Percentiles rank a stretch among this genome's conserved stretches.
phyloP scores from a whole-genome alignment of 495 filamentous ascomycete genomes.

The Hapsidospora chrysogenum region DNA sequence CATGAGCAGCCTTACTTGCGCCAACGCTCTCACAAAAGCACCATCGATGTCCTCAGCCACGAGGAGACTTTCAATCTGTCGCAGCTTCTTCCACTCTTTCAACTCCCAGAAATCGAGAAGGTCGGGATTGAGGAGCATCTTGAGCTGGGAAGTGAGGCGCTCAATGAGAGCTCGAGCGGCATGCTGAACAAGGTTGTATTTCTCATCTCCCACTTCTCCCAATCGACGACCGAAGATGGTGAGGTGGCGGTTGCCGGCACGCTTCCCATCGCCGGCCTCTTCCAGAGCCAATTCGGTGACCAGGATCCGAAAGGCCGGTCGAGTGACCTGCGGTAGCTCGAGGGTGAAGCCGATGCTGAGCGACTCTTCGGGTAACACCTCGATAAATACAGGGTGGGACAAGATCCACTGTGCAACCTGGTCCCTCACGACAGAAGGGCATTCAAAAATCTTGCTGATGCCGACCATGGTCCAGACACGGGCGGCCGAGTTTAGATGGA shows the following conservation, averaged over 20 bases:
- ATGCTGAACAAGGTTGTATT: constrained; percentile 12
- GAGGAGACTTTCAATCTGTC: constrained; percentile 3
- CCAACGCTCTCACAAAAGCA: not conserved
- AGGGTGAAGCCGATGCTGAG: constrained; percentile 23
- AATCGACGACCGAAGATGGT: constrained; percentile 11
- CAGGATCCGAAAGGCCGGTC: constrained; percentile 22
- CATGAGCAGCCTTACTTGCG: not conserved
- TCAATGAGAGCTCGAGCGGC: constrained; percentile 11
- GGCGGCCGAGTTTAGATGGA: constrained; percentile 44
- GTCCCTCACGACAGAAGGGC: constrained; percentile 20
- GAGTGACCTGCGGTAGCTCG: constrained; percentile 16
- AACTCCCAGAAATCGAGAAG: constrained; percentile 5
- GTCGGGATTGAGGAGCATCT: constrained; percentile 3
- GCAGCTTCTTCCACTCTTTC: constrained; percentile 6
- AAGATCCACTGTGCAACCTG: constrained; percentile 20
- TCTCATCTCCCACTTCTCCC: constrained; percentile 11
- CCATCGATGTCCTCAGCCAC: not conserved
- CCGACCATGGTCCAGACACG: constrained; percentile 46
- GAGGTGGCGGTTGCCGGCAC: not conserved
- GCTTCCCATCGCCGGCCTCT: constrained; percentile 3
- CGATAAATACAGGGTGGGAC: constrained; percentile 24
- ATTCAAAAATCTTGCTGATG: constrained; percentile 38
- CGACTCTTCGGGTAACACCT: constrained; percentile 26
- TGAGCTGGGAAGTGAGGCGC: constrained; percentile 5
- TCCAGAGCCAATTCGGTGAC: constrained; percentile 22